Evolutionary conservation across 352 stramenopile genomes (phyloP).

Genomic region (Phytophthora multivora): DNA sequence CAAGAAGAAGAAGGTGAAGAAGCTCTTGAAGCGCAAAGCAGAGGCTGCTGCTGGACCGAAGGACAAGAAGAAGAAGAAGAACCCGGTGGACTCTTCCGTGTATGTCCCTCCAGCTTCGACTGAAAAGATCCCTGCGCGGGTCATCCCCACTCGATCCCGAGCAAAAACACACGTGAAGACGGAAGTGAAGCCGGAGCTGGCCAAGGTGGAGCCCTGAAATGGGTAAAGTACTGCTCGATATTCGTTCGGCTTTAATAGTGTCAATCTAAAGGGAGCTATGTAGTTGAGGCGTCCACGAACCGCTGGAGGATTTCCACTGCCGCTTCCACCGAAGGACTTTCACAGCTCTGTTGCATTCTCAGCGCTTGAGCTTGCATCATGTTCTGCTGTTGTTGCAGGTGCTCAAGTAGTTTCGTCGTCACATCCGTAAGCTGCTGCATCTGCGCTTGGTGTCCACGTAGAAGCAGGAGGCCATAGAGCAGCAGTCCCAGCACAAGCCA

Average conservation of each 20-base stretch:
- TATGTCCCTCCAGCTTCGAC: conserved; percentile 16
- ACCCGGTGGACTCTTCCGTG: conserved; percentile 17
- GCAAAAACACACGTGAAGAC: conserved; percentile 12
- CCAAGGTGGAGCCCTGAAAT: conserved; percentile 8
- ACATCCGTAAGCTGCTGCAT: conserved; percentile 46
- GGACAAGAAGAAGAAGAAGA: conserved; percentile 22
- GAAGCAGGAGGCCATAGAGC: conserved; percentile 41
- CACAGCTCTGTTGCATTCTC: conserved; percentile 33
- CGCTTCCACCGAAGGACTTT: conserved; percentile 26
- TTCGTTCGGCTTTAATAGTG: conserved; percentile 12
- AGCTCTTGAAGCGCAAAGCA: conserved; percentile 9
- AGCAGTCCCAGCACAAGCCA: conserved; percentile 43
- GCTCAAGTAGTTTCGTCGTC: conserved; percentile 43
- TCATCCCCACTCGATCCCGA: conserved; percentile 21
- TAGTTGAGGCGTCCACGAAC: conserved; percentile 29
- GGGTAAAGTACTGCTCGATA: conserved; percentile 6
- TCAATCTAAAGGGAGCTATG: conserved; percentile 27
- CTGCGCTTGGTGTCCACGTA: conserved; percentile 47
- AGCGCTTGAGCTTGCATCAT: conserved; percentile 18
- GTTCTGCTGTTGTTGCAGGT: conserved; percentile 33
- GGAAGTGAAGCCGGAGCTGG: conserved; percentile 20
- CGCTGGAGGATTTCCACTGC: conserved; percentile 33
- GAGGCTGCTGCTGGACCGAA: background rate
- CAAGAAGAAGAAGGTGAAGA: conserved; percentile 14
- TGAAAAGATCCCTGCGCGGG: conserved; percentile 6